Percentiles rank a stretch among this genome's conserved stretches.
Evolutionary conservation across 164 flowering plant genomes (phyloP).

Genomic region (Pachysandra terminalis): DNA sequence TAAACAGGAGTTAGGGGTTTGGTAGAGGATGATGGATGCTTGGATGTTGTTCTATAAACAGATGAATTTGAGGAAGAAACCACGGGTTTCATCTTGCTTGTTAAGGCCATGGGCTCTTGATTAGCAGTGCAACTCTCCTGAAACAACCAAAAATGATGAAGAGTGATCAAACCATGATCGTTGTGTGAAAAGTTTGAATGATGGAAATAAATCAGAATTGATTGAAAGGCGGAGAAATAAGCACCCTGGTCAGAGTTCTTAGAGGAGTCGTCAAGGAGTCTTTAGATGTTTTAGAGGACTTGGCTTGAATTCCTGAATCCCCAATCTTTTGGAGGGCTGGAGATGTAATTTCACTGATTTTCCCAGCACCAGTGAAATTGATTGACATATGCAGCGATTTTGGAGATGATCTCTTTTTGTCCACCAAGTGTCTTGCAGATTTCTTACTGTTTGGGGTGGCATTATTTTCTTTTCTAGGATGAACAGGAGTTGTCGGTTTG

Average conservation of each 20-base stretch:
- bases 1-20: conserved; percentile 24
- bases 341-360: conserved; percentile 13
- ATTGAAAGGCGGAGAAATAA: conserved; percentile 2
- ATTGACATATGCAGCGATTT: conserved; percentile 68
- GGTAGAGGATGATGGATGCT: conserved; percentile 23
- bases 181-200: neutral
- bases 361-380: conserved; percentile 22
- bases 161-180: neutral
- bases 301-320: conserved; percentile 21
- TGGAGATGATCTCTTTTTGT: conserved; percentile 33
- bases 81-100: conserved; percentile 23
- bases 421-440: conserved; percentile 16
- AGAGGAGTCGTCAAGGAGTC: no score
- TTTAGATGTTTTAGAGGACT: conserved; percentile 22
- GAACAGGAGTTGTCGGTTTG: conserved; percentile 24
- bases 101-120: conserved; percentile 19
- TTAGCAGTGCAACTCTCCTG: conserved; percentile 32
- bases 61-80: conserved; percentile 28
- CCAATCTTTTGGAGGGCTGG: conserved; percentile 14
- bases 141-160: neutral
- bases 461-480: conserved; percentile 23
- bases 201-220: neutral
- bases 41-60: conserved; percentile 28
- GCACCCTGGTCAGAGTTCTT: conserved; percentile 34
- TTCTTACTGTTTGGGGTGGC: conserved; percentile 27